Evolutionary conservation across 805 yeast species (phyloP).

Genomic region (Cyberlindnera euphorbiae): DNA sequence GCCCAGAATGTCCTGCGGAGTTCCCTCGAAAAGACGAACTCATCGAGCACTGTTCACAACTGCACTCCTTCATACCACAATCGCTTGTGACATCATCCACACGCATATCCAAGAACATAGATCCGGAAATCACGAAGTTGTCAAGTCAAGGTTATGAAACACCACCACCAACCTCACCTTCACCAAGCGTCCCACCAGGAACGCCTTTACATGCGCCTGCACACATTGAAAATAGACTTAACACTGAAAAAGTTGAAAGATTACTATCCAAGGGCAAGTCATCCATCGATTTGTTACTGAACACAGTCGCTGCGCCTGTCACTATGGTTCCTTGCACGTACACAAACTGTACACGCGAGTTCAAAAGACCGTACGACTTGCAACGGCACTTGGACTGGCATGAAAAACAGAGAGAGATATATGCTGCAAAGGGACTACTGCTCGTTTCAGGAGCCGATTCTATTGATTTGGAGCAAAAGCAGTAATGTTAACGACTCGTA

Average conservation of each 20-base stretch:
- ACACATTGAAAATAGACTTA: constrained; percentile 5
- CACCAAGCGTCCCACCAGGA: too few species aligned
- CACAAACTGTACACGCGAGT: constrained; percentile 47
- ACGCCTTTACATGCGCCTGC: too few species aligned
- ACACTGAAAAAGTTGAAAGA: constrained; percentile 23
- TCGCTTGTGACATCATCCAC: constrained; percentile 5
- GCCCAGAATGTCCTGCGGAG: constrained; percentile 47
- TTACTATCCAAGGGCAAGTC: constrained; percentile 24
- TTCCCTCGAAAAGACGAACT: constrained; percentile 56
- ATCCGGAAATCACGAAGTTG: background rate
- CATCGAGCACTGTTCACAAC: constrained; percentile 47
- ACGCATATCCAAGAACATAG: background rate
- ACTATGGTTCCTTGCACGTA: constrained; percentile 42
- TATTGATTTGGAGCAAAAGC: too few species aligned
- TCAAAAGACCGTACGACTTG: constrained; percentile 45
- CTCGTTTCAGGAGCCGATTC: constrained; percentile 7
- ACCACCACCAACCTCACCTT: too few species aligned
- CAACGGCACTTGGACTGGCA: constrained; percentile 53
- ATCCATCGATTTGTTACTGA: constrained; percentile 28
- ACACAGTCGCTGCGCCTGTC: constrained; percentile 28
- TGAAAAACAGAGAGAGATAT: constrained; percentile 23
- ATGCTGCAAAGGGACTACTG: constrained; percentile 11
- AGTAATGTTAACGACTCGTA: too few species aligned
- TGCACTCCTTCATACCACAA: constrained; percentile 31
- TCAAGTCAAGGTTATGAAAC: too few species aligned